Evolutionary conservation across 1,284 basidiomycete species (phyloP), one percentile per base, ranked within the genome.

Genomic region (Leccinum holopus): DNA sequence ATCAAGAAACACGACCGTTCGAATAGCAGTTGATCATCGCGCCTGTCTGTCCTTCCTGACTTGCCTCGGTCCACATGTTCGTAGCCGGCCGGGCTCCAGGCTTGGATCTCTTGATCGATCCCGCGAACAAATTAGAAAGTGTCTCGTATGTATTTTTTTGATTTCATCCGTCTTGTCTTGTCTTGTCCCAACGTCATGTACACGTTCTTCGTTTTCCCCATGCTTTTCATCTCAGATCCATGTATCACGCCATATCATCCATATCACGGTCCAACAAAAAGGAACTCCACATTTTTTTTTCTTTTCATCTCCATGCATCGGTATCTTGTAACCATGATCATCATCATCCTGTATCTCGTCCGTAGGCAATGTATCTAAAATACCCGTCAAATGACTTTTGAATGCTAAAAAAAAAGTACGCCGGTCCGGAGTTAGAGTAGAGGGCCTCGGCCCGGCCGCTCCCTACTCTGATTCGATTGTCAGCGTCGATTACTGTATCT

Each of bases 1-100:
- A 59, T 77, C 63, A 78, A 76, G 65, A 72, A 68, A 54, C 62
- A 65, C 1, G 47, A 21, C 62, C 62, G 55, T 1, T 21, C 41
- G 18, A 63, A 52, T 25, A 65, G 63, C 16, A 62, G 61, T 11
- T 74, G 58, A 72, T 44, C 35, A 37, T 35, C 35, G 39, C 8
- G 2, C 6, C 9, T 33, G n/a, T 51, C 11, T 25, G 11, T 21
- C n/a, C 6, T 32, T 16, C 21, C 2, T 25, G 11, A 33, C 49
- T 39, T 33, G 28, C 10, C 16, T 18, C 10, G n/a, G 44, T 11
- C n/a, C 18, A 47, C 18, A 21, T 5, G 41, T 18, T 44, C n/a
- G 14, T 44, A n/a, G n/a, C 37, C 37, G 4, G 35, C 39, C 39
- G 3, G 18, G 12, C 30, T 10, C 25, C n/a, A 55, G 11, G 4